Evolutionary conservation across 768 basidiomycete species (phyloP), one percentile per base, ranked within the genome.

Genomic region (Boletus subparvulus): DNA sequence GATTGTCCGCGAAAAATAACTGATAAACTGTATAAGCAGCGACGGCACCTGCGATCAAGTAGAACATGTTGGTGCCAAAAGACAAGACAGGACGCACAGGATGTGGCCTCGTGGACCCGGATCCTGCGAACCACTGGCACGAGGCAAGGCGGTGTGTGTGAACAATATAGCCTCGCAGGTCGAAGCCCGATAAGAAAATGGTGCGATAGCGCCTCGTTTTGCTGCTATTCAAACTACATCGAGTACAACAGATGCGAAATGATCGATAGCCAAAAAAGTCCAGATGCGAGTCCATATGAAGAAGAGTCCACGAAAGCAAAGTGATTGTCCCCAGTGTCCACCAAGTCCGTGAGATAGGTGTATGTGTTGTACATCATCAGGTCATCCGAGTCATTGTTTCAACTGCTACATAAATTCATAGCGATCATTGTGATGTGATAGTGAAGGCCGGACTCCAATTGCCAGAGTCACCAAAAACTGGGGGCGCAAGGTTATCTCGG

Each of bases 391-490:
- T 48, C 46, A 24, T 16, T 3, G 30, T 52, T 45, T 64, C 41
- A 43, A 33, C 19, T 51, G 50, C 21, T n/a, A 41, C 33, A 47
- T 26, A 46, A 10, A 11, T 28, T 45, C 55, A 45, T 63, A 52
- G 39, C 9, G 42, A 24, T 65, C 58, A 68, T 71, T 55, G 55
- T 6, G 61, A 54, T 21, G 52, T 5, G 55, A 85, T 84, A 13
- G 73, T 73, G 61, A 84, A 84, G 43, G 50, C 16, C 8, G 67
- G 68, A 30, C 82, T 77, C 50, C 70, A 76, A 62, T 83, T 78
- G 33, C 82, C 82, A 48, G 81, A 83, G 61, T 83, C 81, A 8
- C 82, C 82, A 51, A 82, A 75, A 44, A 83, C 82, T 82, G 50
- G 52, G 17, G 37, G 19, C 35, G 42, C 28, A 48, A n/a, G 35